Percentiles rank a stretch among this genome's conserved stretches.
Conservation (phyloP, 805 yeast genomes). For the Yamadazyma olivae region DNA sequence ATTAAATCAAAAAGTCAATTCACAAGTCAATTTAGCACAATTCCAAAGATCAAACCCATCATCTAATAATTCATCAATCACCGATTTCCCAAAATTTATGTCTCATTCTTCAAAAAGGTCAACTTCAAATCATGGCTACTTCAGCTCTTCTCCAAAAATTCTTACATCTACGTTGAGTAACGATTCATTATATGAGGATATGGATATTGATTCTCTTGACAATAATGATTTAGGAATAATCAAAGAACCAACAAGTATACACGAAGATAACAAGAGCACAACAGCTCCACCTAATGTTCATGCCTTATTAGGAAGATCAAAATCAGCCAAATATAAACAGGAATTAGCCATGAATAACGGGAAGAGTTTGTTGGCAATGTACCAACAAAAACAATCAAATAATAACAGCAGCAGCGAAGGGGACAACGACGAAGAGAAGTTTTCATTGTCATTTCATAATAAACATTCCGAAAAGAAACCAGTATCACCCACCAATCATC, state of each 20-base stretch:
- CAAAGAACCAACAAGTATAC: conserved; percentile 13
- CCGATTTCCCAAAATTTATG: conserved; percentile 16
- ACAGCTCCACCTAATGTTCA: background rate
- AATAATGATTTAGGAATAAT: conserved; percentile 18
- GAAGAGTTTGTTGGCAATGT: conserved; percentile 12
- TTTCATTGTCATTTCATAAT: conserved; percentile 11
- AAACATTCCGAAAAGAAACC: conserved; percentile 1
- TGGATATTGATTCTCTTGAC: conserved; percentile 4
- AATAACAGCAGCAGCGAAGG: conserved; percentile 3
- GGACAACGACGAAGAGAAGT: conserved; percentile 12
- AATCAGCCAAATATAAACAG: conserved; percentile 17
- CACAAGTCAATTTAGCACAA: conserved; percentile 30
- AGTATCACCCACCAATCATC: conserved; percentile 1
- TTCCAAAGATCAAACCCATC: conserved; percentile 14
- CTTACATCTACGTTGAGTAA: conserved; percentile 6
- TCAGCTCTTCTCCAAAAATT: conserved; percentile 10
- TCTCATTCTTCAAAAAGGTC: conserved; percentile 11
- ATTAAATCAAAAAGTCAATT: conserved; percentile 38
- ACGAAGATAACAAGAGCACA: conserved; percentile 4
- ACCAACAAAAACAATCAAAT: conserved; percentile 8
- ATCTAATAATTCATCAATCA: conserved; percentile 13
- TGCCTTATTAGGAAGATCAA: conserved; percentile 18
- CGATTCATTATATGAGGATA: conserved; percentile 7
- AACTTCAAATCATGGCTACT: conserved; percentile 27
- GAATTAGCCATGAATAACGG: conserved; percentile 13